Base-by-base conservation (phyloP, 2,329 filamentous ascomycete genomes). In the Aphanoascus verrucosus region DNA sequence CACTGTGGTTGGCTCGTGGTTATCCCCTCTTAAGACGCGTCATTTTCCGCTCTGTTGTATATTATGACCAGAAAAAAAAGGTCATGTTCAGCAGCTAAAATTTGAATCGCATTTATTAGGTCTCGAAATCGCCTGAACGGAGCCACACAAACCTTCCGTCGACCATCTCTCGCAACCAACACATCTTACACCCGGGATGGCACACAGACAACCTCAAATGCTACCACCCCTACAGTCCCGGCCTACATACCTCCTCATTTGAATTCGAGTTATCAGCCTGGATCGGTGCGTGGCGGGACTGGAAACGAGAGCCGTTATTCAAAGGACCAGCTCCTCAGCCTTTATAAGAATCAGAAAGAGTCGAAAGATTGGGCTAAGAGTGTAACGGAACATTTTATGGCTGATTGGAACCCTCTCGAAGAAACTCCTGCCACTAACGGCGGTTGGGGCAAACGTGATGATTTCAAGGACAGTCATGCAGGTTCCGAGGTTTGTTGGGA, bases 401-500 rank as follows among this genome's bases (percentile, higher is more conserved):
- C 82, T 53, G 82, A 82, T 56, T 96, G 89, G 89, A 84, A 88
- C 66, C 87, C 89, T 28, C 80, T 82, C 55, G 78, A 82, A 49
- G 72, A 81, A 40, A 89, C 88, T 61, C 82, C 84, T 32, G 63
- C 65, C 63, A 77, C 60, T 62, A 80, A 68, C 70, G 82, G 67
- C 23, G 79, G 80, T 52, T 94, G 88, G 88, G 86, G 86, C 49
- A 88, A 90, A 68, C 78, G 76, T 60, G 79, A 80, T 55, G 89
- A 96, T 59, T 79, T 78, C 55, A 85, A 88, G 65, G 82, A 85
- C 58, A 75, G 78, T 58, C 83, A 83, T 55, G 81, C 86, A 63
- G 89, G 91, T 43, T 87, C 90, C n/a, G 88, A 93, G 58, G 81
- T 91, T 41, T 97, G 90, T 68, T 98, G 91, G 93, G 87, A 94